Conservation (phyloP, 805 yeast genomes). For the Torulaspora gathmanii region DNA sequence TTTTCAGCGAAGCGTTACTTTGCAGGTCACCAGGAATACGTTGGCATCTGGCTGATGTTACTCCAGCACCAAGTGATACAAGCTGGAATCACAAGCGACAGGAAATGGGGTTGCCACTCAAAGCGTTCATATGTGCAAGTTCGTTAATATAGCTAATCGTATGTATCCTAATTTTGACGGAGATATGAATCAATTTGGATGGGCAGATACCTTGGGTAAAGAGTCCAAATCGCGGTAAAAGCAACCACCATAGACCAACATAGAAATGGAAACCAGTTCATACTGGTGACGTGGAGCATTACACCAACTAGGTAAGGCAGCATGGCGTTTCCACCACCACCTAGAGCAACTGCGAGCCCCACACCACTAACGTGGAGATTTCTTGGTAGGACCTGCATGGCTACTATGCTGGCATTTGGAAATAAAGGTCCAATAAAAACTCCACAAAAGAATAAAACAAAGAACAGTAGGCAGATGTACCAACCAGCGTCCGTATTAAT, state of each 20-base stretch:
- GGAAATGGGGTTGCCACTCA: neutral
- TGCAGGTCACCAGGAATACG: too few relatives aligned
- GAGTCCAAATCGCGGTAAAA: constrained; percentile 25
- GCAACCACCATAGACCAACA: constrained; percentile 23
- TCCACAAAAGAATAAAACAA: constrained; percentile 46
- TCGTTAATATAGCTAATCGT: neutral
- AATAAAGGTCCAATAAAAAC: constrained; percentile 64
- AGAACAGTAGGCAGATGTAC: constrained; percentile 22
- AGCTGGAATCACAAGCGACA: too few relatives aligned
- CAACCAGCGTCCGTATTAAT: constrained; percentile 14
- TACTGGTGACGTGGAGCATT: constrained; percentile 26
- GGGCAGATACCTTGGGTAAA: constrained; percentile 29
- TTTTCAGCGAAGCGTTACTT: too few relatives aligned
- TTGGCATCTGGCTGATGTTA: too few relatives aligned
- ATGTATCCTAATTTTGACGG: neutral
- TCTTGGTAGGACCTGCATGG: constrained; percentile 58
- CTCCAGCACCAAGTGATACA: too few relatives aligned
- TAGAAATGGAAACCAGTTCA: constrained; percentile 29
- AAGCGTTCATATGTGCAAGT: neutral
- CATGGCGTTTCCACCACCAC: constrained; percentile 79
- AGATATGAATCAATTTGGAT: neutral
- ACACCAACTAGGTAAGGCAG: constrained; percentile 63
- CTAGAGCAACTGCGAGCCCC: constrained; percentile 71
- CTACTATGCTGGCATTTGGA: constrained; percentile 65
- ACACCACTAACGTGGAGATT: constrained; percentile 60